Evolutionary conservation across 768 basidiomycete species (phyloP).

Genomic region (Fistulinella prunicolor): DNA sequence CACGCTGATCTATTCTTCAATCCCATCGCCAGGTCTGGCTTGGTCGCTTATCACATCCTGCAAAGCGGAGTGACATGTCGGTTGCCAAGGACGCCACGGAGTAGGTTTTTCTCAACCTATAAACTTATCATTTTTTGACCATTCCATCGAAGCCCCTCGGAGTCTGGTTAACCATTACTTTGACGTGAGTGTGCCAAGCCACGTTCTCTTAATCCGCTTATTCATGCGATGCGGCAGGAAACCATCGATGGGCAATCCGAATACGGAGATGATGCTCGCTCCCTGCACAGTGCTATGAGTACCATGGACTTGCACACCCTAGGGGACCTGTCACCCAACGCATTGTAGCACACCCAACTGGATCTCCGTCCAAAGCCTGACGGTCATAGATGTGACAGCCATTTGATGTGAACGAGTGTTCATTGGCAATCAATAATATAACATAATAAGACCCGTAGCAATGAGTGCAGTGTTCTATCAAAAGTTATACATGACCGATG

Average conservation of each 20-base stretch:
- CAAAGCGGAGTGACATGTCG: slow-evolving; percentile 89
- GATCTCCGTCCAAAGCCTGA: no score
- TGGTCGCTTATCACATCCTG: slow-evolving; percentile 88
- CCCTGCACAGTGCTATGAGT: slow-evolving; percentile 60
- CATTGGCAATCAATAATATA: slow-evolving; percentile 22
- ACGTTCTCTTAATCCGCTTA: not conserved
- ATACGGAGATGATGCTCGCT: slow-evolving; percentile 67
- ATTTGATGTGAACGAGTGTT: not conserved
- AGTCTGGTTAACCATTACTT: slow-evolving; percentile 91
- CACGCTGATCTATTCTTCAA: not conserved
- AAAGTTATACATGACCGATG: slow-evolving; percentile 34
- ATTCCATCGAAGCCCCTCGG: slow-evolving; percentile 62
- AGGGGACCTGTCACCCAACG: slow-evolving; percentile 70
- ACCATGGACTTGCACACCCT: slow-evolving; percentile 53
- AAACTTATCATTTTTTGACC: slow-evolving; percentile 2
- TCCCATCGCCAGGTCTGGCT: slow-evolving; percentile 59
- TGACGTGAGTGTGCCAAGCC: slow-evolving; percentile 55
- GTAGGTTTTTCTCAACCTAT: slow-evolving; percentile 43
- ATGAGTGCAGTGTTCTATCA: slow-evolving; percentile 37
- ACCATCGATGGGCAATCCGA: slow-evolving; percentile 71
- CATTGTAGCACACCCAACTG: slow-evolving; percentile 36
- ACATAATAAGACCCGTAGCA: slow-evolving; percentile 31
- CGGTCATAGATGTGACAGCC: no score
- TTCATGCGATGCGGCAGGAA: slow-evolving; percentile 45
- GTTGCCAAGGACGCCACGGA: slow-evolving; percentile 90